Conservation (phyloP, 208 protist genomes). For the Leishmania gerbilli region DNA sequence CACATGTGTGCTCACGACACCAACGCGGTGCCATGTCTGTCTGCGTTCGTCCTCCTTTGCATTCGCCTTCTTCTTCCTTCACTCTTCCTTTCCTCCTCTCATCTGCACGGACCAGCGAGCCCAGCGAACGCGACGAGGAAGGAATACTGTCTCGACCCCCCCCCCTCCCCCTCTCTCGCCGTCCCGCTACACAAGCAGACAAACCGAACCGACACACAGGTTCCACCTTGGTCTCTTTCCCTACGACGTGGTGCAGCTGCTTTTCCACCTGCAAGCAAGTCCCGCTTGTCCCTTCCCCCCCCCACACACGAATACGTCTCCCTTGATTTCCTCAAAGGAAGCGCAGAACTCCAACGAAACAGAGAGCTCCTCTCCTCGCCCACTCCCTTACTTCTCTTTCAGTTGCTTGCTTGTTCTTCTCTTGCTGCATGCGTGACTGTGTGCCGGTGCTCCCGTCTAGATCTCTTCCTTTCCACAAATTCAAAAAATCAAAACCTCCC, state of each 20-base stretch:
- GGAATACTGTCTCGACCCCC: too few relatives aligned
- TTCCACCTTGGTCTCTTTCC: too few relatives aligned
- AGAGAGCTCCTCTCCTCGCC: not conserved
- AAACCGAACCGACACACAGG: too few relatives aligned
- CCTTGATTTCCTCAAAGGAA: not conserved
- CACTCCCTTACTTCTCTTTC: not conserved
- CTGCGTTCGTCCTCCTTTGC: not conserved
- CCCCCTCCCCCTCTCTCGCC: too few relatives aligned
- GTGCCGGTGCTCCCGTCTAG: not conserved
- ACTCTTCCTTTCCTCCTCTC: too few relatives aligned
- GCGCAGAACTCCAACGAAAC: not conserved
- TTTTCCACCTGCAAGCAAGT: too few relatives aligned
- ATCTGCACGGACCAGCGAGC: too few relatives aligned
- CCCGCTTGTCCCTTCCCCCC: not conserved
- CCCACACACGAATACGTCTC: not conserved
- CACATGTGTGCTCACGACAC: not conserved
- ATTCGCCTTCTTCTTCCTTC: not conserved
- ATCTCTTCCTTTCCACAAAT: not conserved
- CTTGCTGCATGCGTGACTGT: not conserved
- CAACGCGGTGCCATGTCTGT: not conserved
- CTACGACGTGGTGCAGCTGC: too few relatives aligned
- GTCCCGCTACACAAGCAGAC: too few relatives aligned
- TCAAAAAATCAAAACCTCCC: not conserved
- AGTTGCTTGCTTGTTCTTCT: not conserved
- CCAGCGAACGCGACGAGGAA: too few relatives aligned